These are phyloP conservation scores for Nakazawaea ambrosiae DNA, from an alignment of 805 yeast species.

Conservation along the genomic window DNA sequence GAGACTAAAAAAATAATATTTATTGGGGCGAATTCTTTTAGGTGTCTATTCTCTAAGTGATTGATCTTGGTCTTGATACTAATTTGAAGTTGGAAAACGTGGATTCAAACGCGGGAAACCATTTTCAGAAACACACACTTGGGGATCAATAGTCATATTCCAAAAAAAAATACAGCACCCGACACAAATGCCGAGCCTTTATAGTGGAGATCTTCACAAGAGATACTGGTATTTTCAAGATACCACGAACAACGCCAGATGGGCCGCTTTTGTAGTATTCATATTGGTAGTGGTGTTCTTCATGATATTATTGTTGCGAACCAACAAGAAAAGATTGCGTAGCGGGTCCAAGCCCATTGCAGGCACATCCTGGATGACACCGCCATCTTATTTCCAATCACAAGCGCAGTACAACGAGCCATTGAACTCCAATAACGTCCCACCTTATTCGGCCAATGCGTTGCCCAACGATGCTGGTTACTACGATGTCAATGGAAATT, in stretches of 20 bases:
- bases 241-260: constrained; percentile 36
- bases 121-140: no score
- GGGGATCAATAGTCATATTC: no score
- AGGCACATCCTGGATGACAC: constrained; percentile 84
- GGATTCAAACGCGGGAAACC: no score
- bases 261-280: constrained; percentile 63
- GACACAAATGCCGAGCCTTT: no score
- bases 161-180: no score
- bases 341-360: constrained; percentile 55
- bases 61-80: no score
- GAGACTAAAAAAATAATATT: no score
- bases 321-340: constrained; percentile 45
- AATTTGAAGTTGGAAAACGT: no score
- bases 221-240: no score
- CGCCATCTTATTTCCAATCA: constrained; percentile 68
- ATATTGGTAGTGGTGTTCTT: constrained; percentile 40
- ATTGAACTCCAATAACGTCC: constrained; percentile 40
- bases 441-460: constrained; percentile 60
- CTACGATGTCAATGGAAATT: constrained; percentile 58
- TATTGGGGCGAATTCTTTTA: no score
- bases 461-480: constrained; percentile 73
- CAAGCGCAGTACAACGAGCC: constrained; percentile 49
- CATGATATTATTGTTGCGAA: constrained; percentile 41
- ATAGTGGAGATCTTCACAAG: no score
- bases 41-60: no score